Percentiles rank a stretch among this genome's conserved stretches.
Conservation (phyloP, 139 green algal genomes). For the Chlorella sorokiniana region DNA sequence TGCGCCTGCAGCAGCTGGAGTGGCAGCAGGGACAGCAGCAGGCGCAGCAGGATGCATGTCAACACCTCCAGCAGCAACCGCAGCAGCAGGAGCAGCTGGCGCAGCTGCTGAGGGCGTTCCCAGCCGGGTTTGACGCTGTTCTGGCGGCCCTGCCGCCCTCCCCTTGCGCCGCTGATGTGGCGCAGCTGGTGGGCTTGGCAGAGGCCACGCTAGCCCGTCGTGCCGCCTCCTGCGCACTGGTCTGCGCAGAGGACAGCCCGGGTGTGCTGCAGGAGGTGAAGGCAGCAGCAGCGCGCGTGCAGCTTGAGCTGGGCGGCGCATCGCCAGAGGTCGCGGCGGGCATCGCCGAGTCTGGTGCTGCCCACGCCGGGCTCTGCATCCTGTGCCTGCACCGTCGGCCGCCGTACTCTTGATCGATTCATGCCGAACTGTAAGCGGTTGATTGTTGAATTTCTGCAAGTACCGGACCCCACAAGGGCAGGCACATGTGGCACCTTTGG, state of each 20-base stretch:
- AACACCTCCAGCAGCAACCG: background rate
- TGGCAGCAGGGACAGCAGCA: background rate
- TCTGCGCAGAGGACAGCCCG: too few species aligned
- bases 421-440: too few species aligned
- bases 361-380: background rate
- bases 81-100: background rate
- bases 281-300: background rate
- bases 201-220: background rate
- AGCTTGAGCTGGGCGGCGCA: background rate
- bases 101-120: background rate
- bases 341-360: too few species aligned
- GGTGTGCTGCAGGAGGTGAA: background rate
- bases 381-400: background rate
- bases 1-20: slow-evolving; percentile 15
- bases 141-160: slow-evolving; percentile 18
- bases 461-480: too few species aligned
- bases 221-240: too few species aligned
- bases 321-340: too few species aligned
- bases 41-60: background rate
- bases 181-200: slow-evolving; percentile 17
- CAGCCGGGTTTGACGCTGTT: slow-evolving; percentile 36
- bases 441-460: too few species aligned
- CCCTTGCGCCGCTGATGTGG: background rate
- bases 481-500: too few species aligned
- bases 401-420: background rate